Percentiles rank a stretch among this genome's conserved stretches.
These are phyloP conservation scores for Scutellaria minor DNA, from an alignment of 257 asterid species.

Conservation along the genomic window DNA sequence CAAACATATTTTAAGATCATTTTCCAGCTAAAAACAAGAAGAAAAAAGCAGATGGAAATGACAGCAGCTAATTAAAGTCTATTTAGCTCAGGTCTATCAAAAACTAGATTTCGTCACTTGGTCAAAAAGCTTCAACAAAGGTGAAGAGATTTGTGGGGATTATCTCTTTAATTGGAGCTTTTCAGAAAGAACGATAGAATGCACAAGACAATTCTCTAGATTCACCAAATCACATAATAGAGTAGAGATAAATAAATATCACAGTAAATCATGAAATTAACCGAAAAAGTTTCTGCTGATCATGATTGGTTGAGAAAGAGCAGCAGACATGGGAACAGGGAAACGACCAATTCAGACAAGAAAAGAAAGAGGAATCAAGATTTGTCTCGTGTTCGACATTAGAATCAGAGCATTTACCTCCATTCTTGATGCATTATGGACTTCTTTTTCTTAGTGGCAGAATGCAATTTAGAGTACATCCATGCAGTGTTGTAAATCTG, in stretches of 20 bases:
- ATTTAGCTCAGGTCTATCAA: slow-evolving; percentile 32
- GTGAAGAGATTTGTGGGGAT: slow-evolving; percentile 31
- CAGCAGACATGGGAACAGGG: slow-evolving; percentile 36
- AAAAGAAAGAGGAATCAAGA: slow-evolving; percentile 57
- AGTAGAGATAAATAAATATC: neutral
- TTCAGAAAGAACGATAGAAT: slow-evolving; percentile 19
- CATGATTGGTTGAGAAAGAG: neutral
- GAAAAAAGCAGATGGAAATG: slow-evolving; percentile 31
- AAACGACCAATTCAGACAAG: slow-evolving; percentile 49
- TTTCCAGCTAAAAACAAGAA: slow-evolving; percentile 35
- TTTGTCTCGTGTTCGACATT: slow-evolving; percentile 57
- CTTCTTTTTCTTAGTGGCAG: slow-evolving; percentile 51
- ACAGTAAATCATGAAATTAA: slow-evolving; percentile 13
- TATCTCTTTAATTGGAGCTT: slow-evolving; percentile 30
- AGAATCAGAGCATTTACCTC: slow-evolving; percentile 43
- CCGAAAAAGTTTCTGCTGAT: slow-evolving; percentile 15
- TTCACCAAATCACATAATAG: slow-evolving; percentile 24
- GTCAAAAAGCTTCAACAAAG: slow-evolving; percentile 37
- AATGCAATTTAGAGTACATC: slow-evolving; percentile 52
- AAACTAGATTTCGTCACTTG: slow-evolving; percentile 37
- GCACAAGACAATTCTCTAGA: slow-evolving; percentile 15
- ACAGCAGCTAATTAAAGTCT: slow-evolving; percentile 33
- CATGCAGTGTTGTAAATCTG: slow-evolving; percentile 6
- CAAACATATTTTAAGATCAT: neutral
- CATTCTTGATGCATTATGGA: slow-evolving; percentile 42